These are phyloP conservation scores for Trichosporon inkin DNA, from an alignment of 1,284 basidiomycete species.

Conservation along the genomic window DNA sequence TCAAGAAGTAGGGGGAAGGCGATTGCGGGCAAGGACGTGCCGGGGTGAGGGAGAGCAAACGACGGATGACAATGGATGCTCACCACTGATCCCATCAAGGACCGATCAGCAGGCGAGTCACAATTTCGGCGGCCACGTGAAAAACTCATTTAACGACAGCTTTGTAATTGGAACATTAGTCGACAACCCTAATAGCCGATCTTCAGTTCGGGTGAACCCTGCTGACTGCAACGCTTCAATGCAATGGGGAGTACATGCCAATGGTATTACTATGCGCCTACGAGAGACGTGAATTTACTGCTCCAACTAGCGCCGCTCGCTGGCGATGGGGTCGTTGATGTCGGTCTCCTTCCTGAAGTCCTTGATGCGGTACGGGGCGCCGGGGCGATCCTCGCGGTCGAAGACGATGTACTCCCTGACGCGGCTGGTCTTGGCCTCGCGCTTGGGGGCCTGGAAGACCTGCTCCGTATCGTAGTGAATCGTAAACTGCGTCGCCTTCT, in stretches of 20 bases:
- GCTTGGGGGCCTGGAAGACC: constrained; percentile 1
- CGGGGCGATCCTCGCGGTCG: not conserved
- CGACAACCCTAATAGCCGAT: no score
- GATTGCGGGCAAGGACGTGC: not conserved
- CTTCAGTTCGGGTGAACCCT: not conserved
- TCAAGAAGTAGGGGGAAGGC: no score
- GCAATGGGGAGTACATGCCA: constrained; percentile 4
- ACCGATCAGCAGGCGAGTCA: not conserved
- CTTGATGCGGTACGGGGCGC: constrained; percentile 9
- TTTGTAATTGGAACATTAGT: no score
- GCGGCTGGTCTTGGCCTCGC: not conserved
- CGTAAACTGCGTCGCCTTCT: constrained; percentile 9
- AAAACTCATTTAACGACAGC: not conserved
- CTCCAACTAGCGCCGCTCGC: not conserved
- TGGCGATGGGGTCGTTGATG: not conserved
- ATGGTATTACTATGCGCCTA: no score
- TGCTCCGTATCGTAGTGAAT: constrained; percentile 18
- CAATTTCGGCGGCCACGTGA: constrained; percentile 7
- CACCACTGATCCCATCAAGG: no score
- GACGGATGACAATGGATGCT: no score
- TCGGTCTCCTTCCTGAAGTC: constrained; percentile 41
- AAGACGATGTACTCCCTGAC: constrained; percentile 17
- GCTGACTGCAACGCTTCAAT: not conserved
- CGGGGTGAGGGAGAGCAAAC: not conserved
- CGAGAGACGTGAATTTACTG: not conserved